Evolutionary conservation across 2,329 filamentous ascomycete species (phyloP), one percentile per base, ranked within the genome.

Genomic region (Metarhizium humberi): DNA sequence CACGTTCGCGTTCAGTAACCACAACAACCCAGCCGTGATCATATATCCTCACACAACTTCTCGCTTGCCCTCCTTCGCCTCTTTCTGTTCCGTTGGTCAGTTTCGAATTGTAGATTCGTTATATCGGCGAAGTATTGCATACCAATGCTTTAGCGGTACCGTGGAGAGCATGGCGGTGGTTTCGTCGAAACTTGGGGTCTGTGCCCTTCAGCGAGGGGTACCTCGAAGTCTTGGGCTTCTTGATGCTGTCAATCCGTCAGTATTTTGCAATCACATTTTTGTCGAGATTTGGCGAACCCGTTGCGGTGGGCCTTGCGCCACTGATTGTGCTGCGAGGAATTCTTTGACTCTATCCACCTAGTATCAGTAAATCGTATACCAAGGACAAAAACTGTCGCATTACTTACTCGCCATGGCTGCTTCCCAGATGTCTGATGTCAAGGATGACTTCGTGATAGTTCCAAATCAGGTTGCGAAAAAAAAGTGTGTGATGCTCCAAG

Each of bases 251-350:
- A 51, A 50, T 36, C 40, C 7, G 54, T 62, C 69, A 47, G 56
- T 34, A 47, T 20, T 43, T 53, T 47, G 34, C 30, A 20, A n/a
- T 20, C 25, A 34, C 43, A 45, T 8, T 25, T 47, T 43, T 45
- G 51, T 52, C 16, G 16, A 29, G 18, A 4, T 50, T 57, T 50
- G 62, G 80, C 87, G 70, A 87, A 96, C 92, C 94, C 94, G 84
- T 99, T 99, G 75, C 88, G 87, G 87, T 99, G 94, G 80, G 91
- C 92, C 89, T 99, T 99, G 83, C 88, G 88, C 77, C 84, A 85
- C 86, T 94, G 88, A 81, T 96, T 96, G 82, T 96, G 91, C 85
- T 97, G 92, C 72, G 92, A 96, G 81, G 90, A 95, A 87, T 97
- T 97, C 91, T 97, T 97, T 72, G 94, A 97, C 85, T 97, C 92